Conservation (phyloP, 345 rosid genomes). For the Conringia planisiliqua region DNA sequence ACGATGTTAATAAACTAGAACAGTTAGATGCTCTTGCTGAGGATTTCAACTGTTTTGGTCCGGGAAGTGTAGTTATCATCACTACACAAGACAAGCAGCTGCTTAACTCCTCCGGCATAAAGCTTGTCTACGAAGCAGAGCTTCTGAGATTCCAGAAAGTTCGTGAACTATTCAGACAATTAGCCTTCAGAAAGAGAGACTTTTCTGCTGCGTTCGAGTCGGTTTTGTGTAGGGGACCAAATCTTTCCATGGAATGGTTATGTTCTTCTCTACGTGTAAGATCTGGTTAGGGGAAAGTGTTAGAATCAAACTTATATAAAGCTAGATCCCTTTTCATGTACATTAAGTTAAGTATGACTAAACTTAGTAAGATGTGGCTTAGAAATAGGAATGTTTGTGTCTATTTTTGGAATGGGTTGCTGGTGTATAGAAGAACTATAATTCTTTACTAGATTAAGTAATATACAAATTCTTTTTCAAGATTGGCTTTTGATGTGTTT, state of each 20-base stretch:
- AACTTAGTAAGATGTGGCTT: conserved; percentile 21
- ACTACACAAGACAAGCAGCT: conserved; percentile 29
- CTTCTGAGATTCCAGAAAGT: not conserved
- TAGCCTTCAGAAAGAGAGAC: conserved; percentile 12
- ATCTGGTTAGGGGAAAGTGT: not conserved
- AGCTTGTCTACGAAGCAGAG: conserved; percentile 17
- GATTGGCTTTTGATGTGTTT: conserved; percentile 20
- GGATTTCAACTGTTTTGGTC: conserved; percentile 20
- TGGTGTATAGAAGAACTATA: not conserved
- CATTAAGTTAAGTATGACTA: conserved; percentile 16
- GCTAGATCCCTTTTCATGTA: not conserved
- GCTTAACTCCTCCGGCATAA: not conserved
- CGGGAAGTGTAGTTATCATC: conserved; percentile 27
- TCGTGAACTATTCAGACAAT: conserved; percentile 9
- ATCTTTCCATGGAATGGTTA: not conserved
- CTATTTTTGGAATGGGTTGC: conserved; percentile 21
- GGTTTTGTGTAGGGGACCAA: not conserved
- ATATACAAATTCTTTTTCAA: not conserved
- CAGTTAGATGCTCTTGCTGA: conserved; percentile 29
- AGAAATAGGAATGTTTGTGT: conserved; percentile 16
- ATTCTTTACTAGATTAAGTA: not conserved
- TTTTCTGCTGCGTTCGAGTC: conserved; percentile 6
- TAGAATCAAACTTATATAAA: not conserved
- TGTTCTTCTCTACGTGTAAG: not conserved
- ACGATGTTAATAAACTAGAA: not conserved